Conservation (phyloP, 2,329 filamentous ascomycete genomes). For the Verticillium isaacii region DNA sequence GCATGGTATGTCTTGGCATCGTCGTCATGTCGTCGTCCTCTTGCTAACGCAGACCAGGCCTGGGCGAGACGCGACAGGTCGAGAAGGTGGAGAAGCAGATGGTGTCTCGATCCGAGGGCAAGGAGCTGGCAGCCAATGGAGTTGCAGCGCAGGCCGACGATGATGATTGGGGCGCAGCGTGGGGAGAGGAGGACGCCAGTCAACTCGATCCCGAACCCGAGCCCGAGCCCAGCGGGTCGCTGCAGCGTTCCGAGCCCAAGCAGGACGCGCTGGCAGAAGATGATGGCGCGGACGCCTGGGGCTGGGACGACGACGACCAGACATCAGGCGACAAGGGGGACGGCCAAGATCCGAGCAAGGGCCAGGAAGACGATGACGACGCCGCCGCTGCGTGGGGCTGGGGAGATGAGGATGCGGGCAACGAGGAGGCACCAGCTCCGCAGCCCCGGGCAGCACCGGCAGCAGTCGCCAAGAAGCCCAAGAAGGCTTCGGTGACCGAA, state of each 20-base stretch:
- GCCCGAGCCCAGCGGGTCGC: constrained; percentile 2
- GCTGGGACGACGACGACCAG: constrained; percentile 70
- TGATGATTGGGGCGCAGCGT: constrained; percentile 73
- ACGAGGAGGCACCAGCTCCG: constrained; percentile 4
- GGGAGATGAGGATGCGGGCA: constrained; percentile 61
- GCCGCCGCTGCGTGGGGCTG: constrained; percentile 75
- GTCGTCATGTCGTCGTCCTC: not conserved
- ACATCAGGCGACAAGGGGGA: constrained; percentile 24
- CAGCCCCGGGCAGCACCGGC: constrained; percentile 1
- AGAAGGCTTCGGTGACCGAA: constrained; percentile 19
- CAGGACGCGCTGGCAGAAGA: constrained; percentile 23
- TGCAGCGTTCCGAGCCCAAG: constrained; percentile 14
- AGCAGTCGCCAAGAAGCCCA: constrained; percentile 3
- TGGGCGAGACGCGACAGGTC: constrained; percentile 64
- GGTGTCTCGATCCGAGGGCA: constrained; percentile 63
- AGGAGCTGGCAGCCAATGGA: constrained; percentile 54
- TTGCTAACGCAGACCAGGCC: constrained; percentile 17
- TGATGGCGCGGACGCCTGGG: constrained; percentile 67
- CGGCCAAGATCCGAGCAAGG: constrained; percentile 11
- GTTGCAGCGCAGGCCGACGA: constrained; percentile 35
- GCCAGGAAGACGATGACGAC: constrained; percentile 38
- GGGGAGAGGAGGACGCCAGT: constrained; percentile 64
- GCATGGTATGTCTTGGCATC: constrained; percentile 34
- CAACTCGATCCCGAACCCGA: constrained; percentile 3
- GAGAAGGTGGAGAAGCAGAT: constrained; percentile 83